Evolutionary conservation across 1,284 basidiomycete genomes (phyloP).

Genomic region (Chondrostereum purpureum): DNA sequence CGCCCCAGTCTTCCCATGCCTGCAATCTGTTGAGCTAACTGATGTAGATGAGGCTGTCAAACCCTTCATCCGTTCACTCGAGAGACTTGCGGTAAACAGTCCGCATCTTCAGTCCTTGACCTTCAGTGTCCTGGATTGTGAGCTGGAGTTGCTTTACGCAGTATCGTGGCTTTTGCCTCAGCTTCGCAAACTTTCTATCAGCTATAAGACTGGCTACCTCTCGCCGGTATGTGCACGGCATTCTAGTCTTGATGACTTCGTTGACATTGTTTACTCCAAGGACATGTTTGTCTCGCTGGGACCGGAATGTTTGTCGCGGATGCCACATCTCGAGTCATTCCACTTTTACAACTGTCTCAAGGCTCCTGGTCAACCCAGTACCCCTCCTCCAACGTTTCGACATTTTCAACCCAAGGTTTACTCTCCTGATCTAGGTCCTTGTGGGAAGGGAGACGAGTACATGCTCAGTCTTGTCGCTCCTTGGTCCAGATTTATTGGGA

Average conservation of each 20-base stretch:
- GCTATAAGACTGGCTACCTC: neutral
- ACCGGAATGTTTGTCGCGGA: neutral
- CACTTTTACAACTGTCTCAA: constrained; percentile 1
- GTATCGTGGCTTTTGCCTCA: neutral
- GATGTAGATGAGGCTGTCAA: neutral
- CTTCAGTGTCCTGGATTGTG: constrained; percentile 1
- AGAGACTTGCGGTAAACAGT: neutral
- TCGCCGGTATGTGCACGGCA: neutral
- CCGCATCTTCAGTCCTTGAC: neutral
- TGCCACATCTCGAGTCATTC: neutral
- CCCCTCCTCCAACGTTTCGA: neutral
- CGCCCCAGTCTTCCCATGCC: neutral
- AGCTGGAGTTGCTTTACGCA: neutral
- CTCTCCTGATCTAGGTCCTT: neutral
- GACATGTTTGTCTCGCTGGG: constrained; percentile 1
- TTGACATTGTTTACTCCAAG: neutral
- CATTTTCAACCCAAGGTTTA: neutral
- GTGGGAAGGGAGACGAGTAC: neutral
- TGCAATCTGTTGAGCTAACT: neutral
- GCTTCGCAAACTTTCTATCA: neutral
- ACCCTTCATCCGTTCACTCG: neutral
- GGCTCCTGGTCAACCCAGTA: neutral
- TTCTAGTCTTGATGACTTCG: neutral
- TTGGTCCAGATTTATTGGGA: neutral
- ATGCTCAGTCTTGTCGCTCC: neutral